Base-by-base conservation (phyloP, 2,329 filamentous ascomycete genomes). In the Penicillium sp. region DNA sequence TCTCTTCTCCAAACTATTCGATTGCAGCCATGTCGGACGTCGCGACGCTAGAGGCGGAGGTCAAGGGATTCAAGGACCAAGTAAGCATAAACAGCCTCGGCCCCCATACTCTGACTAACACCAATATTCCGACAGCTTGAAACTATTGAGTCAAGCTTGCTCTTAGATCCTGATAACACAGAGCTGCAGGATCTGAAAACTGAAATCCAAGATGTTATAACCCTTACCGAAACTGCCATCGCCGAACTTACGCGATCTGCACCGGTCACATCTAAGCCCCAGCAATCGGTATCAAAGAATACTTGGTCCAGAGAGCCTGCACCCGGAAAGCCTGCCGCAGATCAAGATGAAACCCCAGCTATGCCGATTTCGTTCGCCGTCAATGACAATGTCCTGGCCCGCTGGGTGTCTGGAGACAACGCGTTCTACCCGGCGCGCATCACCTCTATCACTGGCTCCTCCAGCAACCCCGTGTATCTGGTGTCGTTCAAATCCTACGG, bases 401-500 rank as follows among this genome's bases (percentile, higher is more conserved):
- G 93, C 75, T 99, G 92, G 90, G 79, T 89, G 45, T 89, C 90
- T 9, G 92, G 91, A 52, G 94, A 99, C 75, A 91, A 89, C 69
- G 84, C 84, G 23, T 97, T 92, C 77, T 97, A 97, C 77, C 88
- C 91, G 44, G 94, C 92, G 41, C 88, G 90, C 67, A 96, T 99
- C 73, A 93, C 91, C 49, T 92, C 89, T 50, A 92, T 97, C 66
- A 97, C 93, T 22, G 94, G 94, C 55, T 96, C 92, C 8, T 87
- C 88, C n/a, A 89, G 86, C 42, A 89, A 90, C 50, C 93, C 92
- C 33, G 90, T 97, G 60, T 99, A 97, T 73, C 89, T 90, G 46
- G 92, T 99, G 73, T 94, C 89, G 65, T 99, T 97, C 81, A 93
- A 95, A 77, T 90, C 86, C 67, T 97, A 97, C 77, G 72, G 73